Base-by-base conservation (phyloP, 208 protist genomes). In the Trypanosoma grayi region DNA sequence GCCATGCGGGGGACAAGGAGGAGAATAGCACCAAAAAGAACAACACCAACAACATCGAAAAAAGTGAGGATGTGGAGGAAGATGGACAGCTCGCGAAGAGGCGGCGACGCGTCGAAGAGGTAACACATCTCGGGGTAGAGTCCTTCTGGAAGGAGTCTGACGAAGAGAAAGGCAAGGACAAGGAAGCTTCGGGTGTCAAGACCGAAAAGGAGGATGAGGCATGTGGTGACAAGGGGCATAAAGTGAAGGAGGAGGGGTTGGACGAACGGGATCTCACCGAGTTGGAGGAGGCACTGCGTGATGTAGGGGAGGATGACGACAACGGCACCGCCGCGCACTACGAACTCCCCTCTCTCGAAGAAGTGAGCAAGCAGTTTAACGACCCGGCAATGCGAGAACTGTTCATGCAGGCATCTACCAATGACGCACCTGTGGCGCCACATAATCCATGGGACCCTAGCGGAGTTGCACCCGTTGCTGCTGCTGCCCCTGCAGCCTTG, bases 361-460 rank as follows among this genome's bases (percentile, higher is more conserved):
- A 92, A 61, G 72, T 95, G 14, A 92, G 81, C 50, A 60, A 54
- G 54, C 77, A 84, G 50, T 95, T 95, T 66, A 55, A 69, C 25
- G 90, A 95, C 52, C 86, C 86, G 0, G 52, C 20, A 8, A 87
- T 95, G 79, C 85, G 84, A 31, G 60, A 83, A 53, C 71, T 95
- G n/a, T 95, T 95, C 62, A 61, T 95, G 10, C 68, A 87, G 37
- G 84, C 76, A 16, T 89, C 86, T 22, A 79, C 53, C 45, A 80
- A 85, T 48, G 48, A 73, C n/a, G 40, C 47, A 20, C 13, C 36
- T 7, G 47, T 53, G 24, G 24, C 33, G 14, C 61, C 11, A 55
- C 66, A 24, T 34, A 34, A 54, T 70, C 56, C 37, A 51, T 70
- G 56, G 55, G 56, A 63, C 20, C 1, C 24, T 57, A 36, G 20